Base-by-base conservation (phyloP, 352 stramenopile genomes). In the Halophytophthora batemanensis region DNA sequence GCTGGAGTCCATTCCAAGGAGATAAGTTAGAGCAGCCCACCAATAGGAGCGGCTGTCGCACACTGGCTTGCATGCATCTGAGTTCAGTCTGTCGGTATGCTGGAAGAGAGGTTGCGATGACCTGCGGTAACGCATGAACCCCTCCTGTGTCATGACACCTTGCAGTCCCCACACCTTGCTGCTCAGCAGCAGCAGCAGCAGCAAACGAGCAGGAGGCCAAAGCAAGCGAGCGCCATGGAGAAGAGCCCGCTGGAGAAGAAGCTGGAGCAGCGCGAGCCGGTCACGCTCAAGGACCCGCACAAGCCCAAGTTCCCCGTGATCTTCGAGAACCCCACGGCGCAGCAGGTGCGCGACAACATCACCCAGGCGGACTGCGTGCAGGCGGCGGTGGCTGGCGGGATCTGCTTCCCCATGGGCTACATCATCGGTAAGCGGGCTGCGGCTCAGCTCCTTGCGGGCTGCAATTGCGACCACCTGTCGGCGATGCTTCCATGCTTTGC, bases 361-460 rank as follows among this genome's bases (percentile, higher is more conserved):
- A 77, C 50, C 39, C 55, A 62, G 39, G 64, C 46, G 2, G 82
- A 92, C 45, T 50, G 69, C 17, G 40, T 70, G 35, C 65, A 87
- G 65, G 70, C 60, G 31, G 73, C 47, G 14, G 55, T 69, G 22
- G 33, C 90, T 21, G 64, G 74, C 31, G 56, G 54, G 12, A 64
- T 48, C 10, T 86, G 64, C 53, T 90, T 92, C 48, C 81, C 79
- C 15, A 59, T 84, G 37, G 82, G 82, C 19, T 89, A 89, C 71
- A 60, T 90, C 46, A 59, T 92, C 28, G 78, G 82, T 89, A 43
- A 31, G 45, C 28, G n/a, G 21, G 45, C 15, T 18, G 21, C 8
- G 45, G 4, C 31, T 52, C 6, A 17, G 10, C 12, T 25, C 31
- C 36, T 14, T 33, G 25, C 22, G 31, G 35, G 22, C 38, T 53